Conservation (phyloP, 2,329 filamentous ascomycete genomes). For the Cladosporium cucumerinum region DNA sequence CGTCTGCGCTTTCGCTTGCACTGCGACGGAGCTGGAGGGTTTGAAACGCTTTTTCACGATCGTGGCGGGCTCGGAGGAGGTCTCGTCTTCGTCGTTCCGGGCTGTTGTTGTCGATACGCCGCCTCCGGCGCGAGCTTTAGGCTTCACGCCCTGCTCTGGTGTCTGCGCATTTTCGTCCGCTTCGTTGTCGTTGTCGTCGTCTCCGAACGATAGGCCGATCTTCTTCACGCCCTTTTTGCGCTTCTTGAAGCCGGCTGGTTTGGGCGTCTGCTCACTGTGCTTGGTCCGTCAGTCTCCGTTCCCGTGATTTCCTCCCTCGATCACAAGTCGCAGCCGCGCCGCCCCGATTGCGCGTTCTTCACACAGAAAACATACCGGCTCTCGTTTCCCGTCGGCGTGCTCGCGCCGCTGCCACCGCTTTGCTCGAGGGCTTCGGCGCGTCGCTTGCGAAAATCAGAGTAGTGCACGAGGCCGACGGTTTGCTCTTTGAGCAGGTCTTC, state of each 20-base stretch:
- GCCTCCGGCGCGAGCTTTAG: neutral
- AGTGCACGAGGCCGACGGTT: constrained; percentile 85
- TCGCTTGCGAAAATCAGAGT: constrained; percentile 93
- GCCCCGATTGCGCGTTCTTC: no score
- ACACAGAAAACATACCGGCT: neutral
- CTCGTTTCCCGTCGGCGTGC: constrained; percentile 51
- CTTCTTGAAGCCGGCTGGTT: constrained; percentile 52
- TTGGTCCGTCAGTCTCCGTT: constrained; percentile 51
- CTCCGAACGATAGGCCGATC: constrained; percentile 65
- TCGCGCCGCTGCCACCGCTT: constrained; percentile 55
- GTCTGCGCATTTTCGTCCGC: constrained; percentile 33
- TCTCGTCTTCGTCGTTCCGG: neutral
- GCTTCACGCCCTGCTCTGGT: neutral
- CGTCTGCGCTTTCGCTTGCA: constrained; percentile 71
- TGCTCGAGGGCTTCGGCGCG: constrained; percentile 91
- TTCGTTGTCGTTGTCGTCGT: constrained; percentile 70
- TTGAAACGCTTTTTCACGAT: constrained; percentile 49
- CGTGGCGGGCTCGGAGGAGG: constrained; percentile 24
- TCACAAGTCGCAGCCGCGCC: neutral
- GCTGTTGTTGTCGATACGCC: neutral
- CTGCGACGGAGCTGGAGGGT: constrained; percentile 58
- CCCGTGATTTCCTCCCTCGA: neutral
- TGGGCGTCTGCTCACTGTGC: constrained; percentile 54
- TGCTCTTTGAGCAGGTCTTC: constrained; percentile 79
- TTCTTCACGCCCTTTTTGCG: constrained; percentile 47